Base-by-base conservation (phyloP, 108 stramenopile genomes). In the Skeletonema marinoi region DNA sequence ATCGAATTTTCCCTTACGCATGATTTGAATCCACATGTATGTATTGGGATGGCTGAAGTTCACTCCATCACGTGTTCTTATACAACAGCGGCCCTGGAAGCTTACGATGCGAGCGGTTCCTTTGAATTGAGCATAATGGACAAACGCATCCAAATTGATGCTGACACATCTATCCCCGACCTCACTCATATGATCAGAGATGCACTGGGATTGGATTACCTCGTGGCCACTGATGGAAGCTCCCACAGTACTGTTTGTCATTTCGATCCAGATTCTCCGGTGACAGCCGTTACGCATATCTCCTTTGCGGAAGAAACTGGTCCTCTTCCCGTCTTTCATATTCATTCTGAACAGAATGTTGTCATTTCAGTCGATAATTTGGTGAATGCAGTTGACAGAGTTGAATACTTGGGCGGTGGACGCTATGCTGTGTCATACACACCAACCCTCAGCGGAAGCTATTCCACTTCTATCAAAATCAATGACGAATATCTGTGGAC, bases 401-500 rank as follows among this genome's bases (percentile, higher is more conserved):
- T 91, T 38, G 59, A 73, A 9, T 78, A 90, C 33, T 39, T 86
- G 19, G 88, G 84, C 16, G 73, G 60, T 12, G 94, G 92, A 17
- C 74, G 83, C 9, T 93, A 88, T 73, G 13, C 19, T 10, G 39
- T 96, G n/a, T 59, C 46, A 32, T 93, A 90, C 72, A 92, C 87
- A 1, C 94, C 94, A 19, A 82, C 73, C 35, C 54, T 88, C 2
- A 78, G 81, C 54, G 94, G 92, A 32, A 64, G 60, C 17, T 95
- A 95, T 74, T 73, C 79, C 42, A 62, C 86, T 17, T 56, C 66
- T 7, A 70, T 94, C 38, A 73, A 66, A 44, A 71, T 92, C 68
- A 71, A 78, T 46, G 80, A 77, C 38, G 69, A 69, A 9, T 80
- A 85, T 31, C 33, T 91, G 10, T 62, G 80, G 60, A 80, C 84